Base-by-base conservation (phyloP, 1,284 basidiomycete species). In the Cryptococcus amylolentus region DNA sequence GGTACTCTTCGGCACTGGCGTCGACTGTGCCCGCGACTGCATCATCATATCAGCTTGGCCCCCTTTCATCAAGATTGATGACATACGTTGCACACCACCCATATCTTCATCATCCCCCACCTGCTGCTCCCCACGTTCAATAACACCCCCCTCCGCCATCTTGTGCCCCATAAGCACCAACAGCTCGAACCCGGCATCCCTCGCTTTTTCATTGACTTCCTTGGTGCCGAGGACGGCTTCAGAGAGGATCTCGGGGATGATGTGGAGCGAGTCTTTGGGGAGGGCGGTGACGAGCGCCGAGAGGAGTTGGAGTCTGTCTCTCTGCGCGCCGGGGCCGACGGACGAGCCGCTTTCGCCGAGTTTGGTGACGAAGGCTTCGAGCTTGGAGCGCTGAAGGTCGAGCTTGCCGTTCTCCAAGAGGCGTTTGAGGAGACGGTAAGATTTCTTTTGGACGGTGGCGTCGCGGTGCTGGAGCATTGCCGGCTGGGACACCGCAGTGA, bases 211-310 rank as follows among this genome's bases (percentile, higher is more conserved):
- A 39, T 96, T 97, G 8, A 93, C 90, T 75, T 98, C 96, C 75
- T 98, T 99, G 28, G 94, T 98, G 2, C 91, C 94, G n/a, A 99
- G 80, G 4, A 98, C 89, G 14, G 91, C 92, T 79, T 99, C 96
- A 1, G 95, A 91, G 49, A 98, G 88, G 50, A 98, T 80, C 3
- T 87, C 86, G 2, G 92, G 89, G 49, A 99, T 85, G 51, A 94
- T 78, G 69, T 97, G 89, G 58, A 98, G 79, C 31, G 87, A 82
- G 16, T 85, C 83, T 1, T 83, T 75, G 0, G 89, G 87, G 35
- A 98, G 82, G 27, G 78, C 76, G 5, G 85, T 81, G 18, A 97
- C 81, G n/a, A 98, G 81, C 0, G 83, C 80, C 2, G 85, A 78
- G 43, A 98, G 81, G 2, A 98, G 80, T 55, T 84, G 82, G 60